Conservation (phyloP, 2,329 filamentous ascomycete genomes). For the Polychaeton citri region DNA sequence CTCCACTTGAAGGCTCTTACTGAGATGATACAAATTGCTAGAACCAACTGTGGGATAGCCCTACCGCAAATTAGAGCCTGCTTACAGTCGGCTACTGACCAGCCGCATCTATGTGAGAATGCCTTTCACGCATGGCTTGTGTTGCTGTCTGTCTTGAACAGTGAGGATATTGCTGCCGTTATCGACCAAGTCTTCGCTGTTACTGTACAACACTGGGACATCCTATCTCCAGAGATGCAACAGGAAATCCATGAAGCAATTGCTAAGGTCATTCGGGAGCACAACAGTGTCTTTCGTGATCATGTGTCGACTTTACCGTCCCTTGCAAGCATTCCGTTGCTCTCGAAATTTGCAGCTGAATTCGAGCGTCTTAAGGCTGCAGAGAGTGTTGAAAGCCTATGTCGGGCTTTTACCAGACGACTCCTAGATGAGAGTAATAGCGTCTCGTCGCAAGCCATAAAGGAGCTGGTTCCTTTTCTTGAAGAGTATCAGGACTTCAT, state of each 20-base stretch:
- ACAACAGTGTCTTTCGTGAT: conserved; percentile 47
- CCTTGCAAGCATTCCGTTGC: conserved; percentile 52
- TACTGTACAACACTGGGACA: conserved; percentile 66
- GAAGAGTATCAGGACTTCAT: conserved; percentile 61
- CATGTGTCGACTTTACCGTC: conserved; percentile 68
- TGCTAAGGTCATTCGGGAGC: conserved; percentile 48
- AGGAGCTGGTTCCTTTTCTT: conserved; percentile 64
- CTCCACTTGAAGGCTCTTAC: conserved; percentile 72
- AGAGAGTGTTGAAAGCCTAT: conserved; percentile 52
- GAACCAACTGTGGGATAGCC: conserved; percentile 59
- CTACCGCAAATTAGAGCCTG: conserved; percentile 92
- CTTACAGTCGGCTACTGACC: conserved; percentile 67
- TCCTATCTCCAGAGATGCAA: conserved; percentile 49
- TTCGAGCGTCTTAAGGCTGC: conserved; percentile 52
- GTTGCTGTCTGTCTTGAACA: conserved; percentile 61
- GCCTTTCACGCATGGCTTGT: conserved; percentile 76
- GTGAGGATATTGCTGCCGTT: conserved; percentile 65
- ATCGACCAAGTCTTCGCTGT: conserved; percentile 85
- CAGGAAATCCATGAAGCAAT: conserved; percentile 50
- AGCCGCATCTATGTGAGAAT: conserved; percentile 58
- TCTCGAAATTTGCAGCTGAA: conserved; percentile 54
- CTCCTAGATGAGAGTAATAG: conserved; percentile 72
- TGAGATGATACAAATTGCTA: conserved; percentile 71
- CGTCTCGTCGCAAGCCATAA: conserved; percentile 69
- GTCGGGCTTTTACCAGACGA: conserved; percentile 59